These are phyloP conservation scores for Sarcomyxa edulis DNA, from an alignment of 768 basidiomycete species.

Conservation along the genomic window DNA sequence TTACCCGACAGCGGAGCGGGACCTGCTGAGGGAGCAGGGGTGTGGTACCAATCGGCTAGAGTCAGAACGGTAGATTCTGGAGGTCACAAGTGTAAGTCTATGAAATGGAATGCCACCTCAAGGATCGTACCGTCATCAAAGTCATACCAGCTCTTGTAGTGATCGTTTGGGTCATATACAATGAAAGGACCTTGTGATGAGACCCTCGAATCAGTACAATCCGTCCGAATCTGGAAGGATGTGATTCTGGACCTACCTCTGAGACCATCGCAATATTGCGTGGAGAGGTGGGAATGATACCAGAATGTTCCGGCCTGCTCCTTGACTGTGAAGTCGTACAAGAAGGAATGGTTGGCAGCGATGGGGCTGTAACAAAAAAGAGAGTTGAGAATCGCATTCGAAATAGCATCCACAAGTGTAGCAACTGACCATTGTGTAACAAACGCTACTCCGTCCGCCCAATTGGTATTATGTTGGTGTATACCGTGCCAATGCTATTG, in stretches of 20 bases:
- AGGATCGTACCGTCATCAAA: conserved; percentile 5
- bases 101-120: neutral
- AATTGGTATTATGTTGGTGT: conserved; percentile 34
- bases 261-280: conserved; percentile 37
- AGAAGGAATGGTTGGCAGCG: conserved; percentile 31
- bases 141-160: conserved; percentile 24
- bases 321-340: conserved; percentile 31
- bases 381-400: neutral
- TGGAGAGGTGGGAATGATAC: conserved; percentile 30
- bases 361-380: conserved; percentile 37
- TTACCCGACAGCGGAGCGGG: neutral
- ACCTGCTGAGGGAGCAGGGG: neutral
- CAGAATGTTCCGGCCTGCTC: conserved; percentile 27
- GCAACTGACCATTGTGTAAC: neutral
- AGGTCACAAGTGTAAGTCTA: neutral
- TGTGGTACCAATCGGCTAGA: conserved; percentile 31
- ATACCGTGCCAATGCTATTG: conserved; percentile 51
- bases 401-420: neutral
- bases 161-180: conserved; percentile 28
- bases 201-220: conserved; percentile 6
- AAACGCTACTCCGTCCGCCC: conserved; percentile 36
- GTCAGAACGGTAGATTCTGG: conserved; percentile 38
- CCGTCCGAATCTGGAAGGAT: neutral
- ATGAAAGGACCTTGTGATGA: conserved; percentile 34
- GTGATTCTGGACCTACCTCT: neutral